Base-by-base conservation (phyloP, 371 early-diverging fungal genomes). In the Mortierella sp. region DNA sequence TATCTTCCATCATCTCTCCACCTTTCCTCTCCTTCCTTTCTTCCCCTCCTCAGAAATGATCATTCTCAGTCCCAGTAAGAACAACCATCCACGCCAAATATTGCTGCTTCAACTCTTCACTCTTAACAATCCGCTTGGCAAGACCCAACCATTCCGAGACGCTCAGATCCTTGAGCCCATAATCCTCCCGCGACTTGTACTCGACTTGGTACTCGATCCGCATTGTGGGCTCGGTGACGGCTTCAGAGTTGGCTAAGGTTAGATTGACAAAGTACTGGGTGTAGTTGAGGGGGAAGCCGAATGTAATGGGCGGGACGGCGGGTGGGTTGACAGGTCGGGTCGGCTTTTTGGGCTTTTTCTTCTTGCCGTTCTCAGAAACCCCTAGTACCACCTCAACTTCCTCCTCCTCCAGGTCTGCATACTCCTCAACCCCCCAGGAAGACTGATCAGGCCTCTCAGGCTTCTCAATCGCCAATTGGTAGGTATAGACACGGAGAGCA, bases 221-320 rank as follows among this genome's bases (percentile, higher is more conserved):
- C 24, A 54, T 73, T 31, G 59, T 31, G 2, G 59, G 59, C 34
- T 64, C 16, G 4, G 19, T 1, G 1, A 6, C 21, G 16, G 69
- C 54, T 46, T 77, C 67, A 34, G 76, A 43, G 46, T 88, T 88
- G 43, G 77, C 79, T n/a, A 73, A 44, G 0, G 85, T 85, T 24
- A 94, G 79, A 75, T 94, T 90, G 16, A 93, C 82, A 89, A 88
- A 92, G 80, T 90, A 94, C 73, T 93, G 93, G 24, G 88, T 89
- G 54, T 92, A 94, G 50, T 91, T 90, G n/a, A 93, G 71, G 34
- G 92, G 78, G 24, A 89, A 83, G 44, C 93, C 91, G 34, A 85
- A 82, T 43, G 81, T 76, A 72, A 74, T 50, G 34, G 77, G 76
- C 24, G 76, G 80, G 19, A 75, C 78, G n/a, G 88, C 73, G 28